Conservation (phyloP, 164 flowering plant species). For the Berberis vulgaris region DNA sequence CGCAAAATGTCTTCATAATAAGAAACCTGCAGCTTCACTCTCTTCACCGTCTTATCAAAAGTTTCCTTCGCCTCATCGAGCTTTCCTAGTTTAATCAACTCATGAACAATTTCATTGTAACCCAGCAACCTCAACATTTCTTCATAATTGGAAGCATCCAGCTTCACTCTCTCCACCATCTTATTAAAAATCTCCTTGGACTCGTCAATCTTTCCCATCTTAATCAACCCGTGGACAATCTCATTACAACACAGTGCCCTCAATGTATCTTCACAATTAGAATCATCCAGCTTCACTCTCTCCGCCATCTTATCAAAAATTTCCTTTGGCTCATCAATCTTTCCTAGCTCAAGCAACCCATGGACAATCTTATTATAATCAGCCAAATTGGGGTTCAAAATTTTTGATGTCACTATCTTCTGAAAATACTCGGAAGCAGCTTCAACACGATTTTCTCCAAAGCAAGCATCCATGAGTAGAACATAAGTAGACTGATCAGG, state of each 20-base stretch:
- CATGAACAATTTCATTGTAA: too few species aligned
- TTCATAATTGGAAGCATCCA: too few species aligned
- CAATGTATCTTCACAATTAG: conserved; percentile 55
- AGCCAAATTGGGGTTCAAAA: conserved; percentile 61
- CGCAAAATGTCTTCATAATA: too few species aligned
- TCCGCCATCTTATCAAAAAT: conserved; percentile 74
- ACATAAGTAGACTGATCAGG: conserved; percentile 77
- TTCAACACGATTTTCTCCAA: conserved; percentile 41
- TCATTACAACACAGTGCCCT: conserved; percentile 15
- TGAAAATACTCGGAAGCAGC: conserved; percentile 72
- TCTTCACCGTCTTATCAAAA: too few species aligned
- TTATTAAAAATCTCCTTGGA: too few species aligned
- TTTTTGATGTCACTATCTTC: conserved; percentile 60
- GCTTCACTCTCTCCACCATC: too few species aligned
- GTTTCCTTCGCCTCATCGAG: too few species aligned
- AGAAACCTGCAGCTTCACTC: too few species aligned
- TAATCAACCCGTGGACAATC: too few species aligned
- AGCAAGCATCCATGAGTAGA: conserved; percentile 76
- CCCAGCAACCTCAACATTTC: too few species aligned
- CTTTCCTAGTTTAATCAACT: too few species aligned
- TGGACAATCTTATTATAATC: conserved; percentile 58
- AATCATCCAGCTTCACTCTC: conserved; percentile 63
- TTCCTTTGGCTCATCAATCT: conserved; percentile 70
- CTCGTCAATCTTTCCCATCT: too few species aligned
- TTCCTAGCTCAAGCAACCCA: conserved; percentile 56